Percentiles rank a stretch among this genome's conserved stretches.
These are phyloP conservation scores for Euphorbia schlechtendalii DNA, from an alignment of 441 rosid species.

Conservation along the genomic window DNA sequence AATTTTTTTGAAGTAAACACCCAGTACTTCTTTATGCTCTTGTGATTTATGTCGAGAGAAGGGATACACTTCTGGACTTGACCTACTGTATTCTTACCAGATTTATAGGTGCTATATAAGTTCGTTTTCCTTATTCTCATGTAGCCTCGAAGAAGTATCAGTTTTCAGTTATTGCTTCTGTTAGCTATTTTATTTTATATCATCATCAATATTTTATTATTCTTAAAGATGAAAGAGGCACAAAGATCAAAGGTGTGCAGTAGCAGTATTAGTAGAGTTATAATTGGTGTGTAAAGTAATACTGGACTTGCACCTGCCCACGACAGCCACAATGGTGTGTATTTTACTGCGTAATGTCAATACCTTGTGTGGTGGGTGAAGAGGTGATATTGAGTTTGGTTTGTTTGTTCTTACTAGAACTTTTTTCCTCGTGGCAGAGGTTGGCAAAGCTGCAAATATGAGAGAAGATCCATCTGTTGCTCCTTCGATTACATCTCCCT, in stretches of 20 bases:
- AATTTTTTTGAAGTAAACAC: no score
- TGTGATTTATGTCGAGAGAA: background rate
- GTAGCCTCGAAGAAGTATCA: background rate
- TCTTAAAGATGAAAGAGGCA: slow-evolving; percentile 33
- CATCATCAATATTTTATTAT: background rate
- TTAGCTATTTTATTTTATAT: no score
- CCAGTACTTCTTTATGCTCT: background rate
- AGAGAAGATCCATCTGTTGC: slow-evolving; percentile 24
- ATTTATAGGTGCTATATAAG: background rate
- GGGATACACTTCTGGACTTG: background rate
- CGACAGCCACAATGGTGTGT: slow-evolving; percentile 28
- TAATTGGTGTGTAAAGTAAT: slow-evolving; percentile 22
- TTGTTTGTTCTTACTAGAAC: slow-evolving; percentile 21
- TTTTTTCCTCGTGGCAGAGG: slow-evolving; percentile 26
- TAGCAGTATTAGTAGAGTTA: slow-evolving; percentile 21
- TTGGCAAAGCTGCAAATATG: slow-evolving; percentile 24
- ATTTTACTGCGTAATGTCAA: slow-evolving; percentile 12
- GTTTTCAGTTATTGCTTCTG: background rate
- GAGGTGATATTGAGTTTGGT: slow-evolving; percentile 12
- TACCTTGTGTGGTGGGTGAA: slow-evolving; percentile 15
- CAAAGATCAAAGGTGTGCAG: slow-evolving; percentile 30
- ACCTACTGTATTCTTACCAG: background rate
- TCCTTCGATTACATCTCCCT: slow-evolving; percentile 16
- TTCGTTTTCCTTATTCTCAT: background rate
- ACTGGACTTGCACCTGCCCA: slow-evolving; percentile 19